A percentile compares a stretch with the other conserved stretches of the same genome.
These are phyloP conservation scores for Pleurotus djamor DNA, from an alignment of 768 basidiomycete species.

Conservation along the genomic window DNA sequence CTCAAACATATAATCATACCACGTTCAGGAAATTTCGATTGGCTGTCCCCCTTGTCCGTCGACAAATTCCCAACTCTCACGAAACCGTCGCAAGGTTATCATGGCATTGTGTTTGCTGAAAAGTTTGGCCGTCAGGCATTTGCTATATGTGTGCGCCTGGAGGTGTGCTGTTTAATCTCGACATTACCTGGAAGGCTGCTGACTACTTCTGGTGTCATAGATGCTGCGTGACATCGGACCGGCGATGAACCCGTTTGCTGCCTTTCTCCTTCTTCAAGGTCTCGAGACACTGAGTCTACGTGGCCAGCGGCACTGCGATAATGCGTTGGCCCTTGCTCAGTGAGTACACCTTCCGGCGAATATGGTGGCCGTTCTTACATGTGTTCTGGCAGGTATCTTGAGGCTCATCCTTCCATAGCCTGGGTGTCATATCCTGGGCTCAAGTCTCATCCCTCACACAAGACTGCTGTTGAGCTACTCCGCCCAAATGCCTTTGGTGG, in stretches of 20 bases:
- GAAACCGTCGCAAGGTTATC: slow-evolving; percentile 72
- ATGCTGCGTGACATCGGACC: slow-evolving; percentile 69
- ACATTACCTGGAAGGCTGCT: background rate
- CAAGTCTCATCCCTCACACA: slow-evolving; percentile 55
- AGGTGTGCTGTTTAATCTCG: slow-evolving; percentile 20
- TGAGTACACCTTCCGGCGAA: slow-evolving; percentile 16
- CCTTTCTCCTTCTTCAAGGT: slow-evolving; percentile 76
- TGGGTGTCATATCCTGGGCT: slow-evolving; percentile 86
- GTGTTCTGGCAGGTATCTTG: slow-evolving; percentile 43
- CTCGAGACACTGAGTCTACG: slow-evolving; percentile 76
- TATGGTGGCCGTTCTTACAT: slow-evolving; percentile 8
- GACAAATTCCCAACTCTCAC: slow-evolving; percentile 77
- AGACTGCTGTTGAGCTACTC: slow-evolving; percentile 53
- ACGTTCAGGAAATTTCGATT: slow-evolving; percentile 64
- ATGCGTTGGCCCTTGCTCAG: slow-evolving; percentile 67
- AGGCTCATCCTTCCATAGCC: slow-evolving; percentile 59
- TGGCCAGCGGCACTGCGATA: slow-evolving; percentile 67
- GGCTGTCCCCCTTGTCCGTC: slow-evolving; percentile 39
- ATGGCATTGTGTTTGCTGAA: slow-evolving; percentile 66
- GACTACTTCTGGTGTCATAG: slow-evolving; percentile 17
- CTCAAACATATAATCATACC: background rate
- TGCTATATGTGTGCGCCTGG: slow-evolving; percentile 58
- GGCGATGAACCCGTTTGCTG: slow-evolving; percentile 65
- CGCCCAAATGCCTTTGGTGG: slow-evolving; percentile 60
- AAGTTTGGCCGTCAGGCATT: slow-evolving; percentile 65